phyloP scores from a whole-genome alignment of 352 stramenopile species.

The Globisporangium ultimum region DNA sequence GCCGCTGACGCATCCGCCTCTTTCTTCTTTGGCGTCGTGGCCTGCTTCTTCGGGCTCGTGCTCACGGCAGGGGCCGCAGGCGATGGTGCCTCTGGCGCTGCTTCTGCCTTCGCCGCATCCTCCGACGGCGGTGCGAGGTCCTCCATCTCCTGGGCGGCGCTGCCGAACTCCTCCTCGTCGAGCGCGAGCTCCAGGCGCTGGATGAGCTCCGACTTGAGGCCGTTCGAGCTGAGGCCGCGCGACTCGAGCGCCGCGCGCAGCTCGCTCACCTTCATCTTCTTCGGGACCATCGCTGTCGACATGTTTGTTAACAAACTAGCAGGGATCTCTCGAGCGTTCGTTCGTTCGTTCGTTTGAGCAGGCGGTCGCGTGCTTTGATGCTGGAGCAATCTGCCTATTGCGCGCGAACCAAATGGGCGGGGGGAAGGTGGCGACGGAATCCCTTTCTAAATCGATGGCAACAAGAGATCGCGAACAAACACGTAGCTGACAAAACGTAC shows the following conservation, averaged over 20 bases:
- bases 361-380: no score
- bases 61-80: background rate
- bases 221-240: conserved; percentile 76
- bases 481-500: no score
- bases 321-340: background rate
- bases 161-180: conserved; percentile 86
- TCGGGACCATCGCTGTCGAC: conserved; percentile 75
- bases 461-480: background rate
- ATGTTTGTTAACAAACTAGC: conserved; percentile 16
- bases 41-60: conserved; percentile 29
- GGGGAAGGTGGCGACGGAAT: conserved; percentile 6
- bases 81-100: background rate
- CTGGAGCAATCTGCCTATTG: background rate
- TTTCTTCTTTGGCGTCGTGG: conserved; percentile 19
- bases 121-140: conserved; percentile 45
- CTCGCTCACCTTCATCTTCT: conserved; percentile 92
- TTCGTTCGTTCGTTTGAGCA: background rate
- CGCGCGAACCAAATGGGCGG: background rate
- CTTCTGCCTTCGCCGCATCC: conserved; percentile 5
- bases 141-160: conserved; percentile 66
- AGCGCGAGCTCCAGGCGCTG: conserved; percentile 85
- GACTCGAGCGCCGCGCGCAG: conserved; percentile 80
- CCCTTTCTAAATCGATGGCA: conserved; percentile 14
- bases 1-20: conserved; percentile 11
- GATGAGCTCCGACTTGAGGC: conserved; percentile 88